These are phyloP conservation scores for Teunomyces stri DNA, from an alignment of 805 yeast genomes.

Conservation along the genomic window DNA sequence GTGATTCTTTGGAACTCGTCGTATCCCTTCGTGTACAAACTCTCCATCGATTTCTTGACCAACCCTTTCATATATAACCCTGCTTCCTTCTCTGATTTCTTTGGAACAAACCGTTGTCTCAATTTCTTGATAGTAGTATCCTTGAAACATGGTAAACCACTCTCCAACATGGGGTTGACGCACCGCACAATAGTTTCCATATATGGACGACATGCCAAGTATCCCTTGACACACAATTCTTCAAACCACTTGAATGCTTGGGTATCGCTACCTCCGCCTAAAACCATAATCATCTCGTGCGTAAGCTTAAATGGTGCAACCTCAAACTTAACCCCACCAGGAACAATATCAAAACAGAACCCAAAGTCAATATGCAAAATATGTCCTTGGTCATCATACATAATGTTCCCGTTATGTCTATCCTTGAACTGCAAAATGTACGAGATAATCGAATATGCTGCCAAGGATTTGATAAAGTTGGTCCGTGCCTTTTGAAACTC, in stretches of 20 bases:
- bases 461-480: slow-evolving; percentile 89
- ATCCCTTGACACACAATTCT: slow-evolving; percentile 91
- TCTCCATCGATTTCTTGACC: slow-evolving; percentile 79
- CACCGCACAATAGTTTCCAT: slow-evolving; percentile 81
- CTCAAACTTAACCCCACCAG: slow-evolving; percentile 97
- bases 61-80: slow-evolving; percentile 71
- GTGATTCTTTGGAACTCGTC: slow-evolving; percentile 97
- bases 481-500: slow-evolving; percentile 90
- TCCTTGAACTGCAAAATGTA: slow-evolving; percentile 92
- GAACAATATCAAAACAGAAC: slow-evolving; percentile 96
- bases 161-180: slow-evolving; percentile 89
- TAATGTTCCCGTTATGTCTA: slow-evolving; percentile 96
- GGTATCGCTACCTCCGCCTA: slow-evolving; percentile 87
- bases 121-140: slow-evolving; percentile 80
- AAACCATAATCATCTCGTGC: slow-evolving; percentile 90
- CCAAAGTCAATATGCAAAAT: slow-evolving; percentile 97
- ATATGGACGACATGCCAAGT: slow-evolving; percentile 81
- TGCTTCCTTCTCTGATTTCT: slow-evolving; percentile 81
- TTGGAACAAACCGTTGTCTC: slow-evolving; percentile 74
- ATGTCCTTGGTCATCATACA: slow-evolving; percentile 95
- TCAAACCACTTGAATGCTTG: slow-evolving; percentile 93
- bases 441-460: slow-evolving; percentile 91
- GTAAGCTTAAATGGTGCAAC: slow-evolving; percentile 98
- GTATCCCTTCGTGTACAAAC: slow-evolving; percentile 87
- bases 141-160: slow-evolving; percentile 96